Evolutionary conservation across 768 basidiomycete genomes (phyloP), one percentile per base, ranked within the genome.

Genomic region (Podaxis sp.): DNA sequence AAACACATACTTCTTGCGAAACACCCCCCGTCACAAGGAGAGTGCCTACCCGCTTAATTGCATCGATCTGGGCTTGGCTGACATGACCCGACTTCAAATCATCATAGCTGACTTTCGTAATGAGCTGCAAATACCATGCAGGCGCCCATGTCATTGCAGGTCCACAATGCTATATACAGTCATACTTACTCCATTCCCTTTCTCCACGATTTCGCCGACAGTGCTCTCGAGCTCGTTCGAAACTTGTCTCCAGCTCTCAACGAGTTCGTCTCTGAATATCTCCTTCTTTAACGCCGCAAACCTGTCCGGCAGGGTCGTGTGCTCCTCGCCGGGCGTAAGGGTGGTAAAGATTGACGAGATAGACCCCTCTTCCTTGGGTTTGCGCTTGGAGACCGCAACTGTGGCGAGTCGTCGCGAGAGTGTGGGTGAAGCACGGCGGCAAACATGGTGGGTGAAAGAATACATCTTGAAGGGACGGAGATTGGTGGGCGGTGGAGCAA

Each of bases 1-100:
- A 4, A 53, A 41, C 6, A 30, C 56, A 12, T 28, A 58, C 81
- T 13, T 74, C 75, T 60, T 83, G 79, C 30, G 84, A 78, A 4
- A 90, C 85, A 10, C 89, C 81, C 62, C 84, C 80, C 33, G 75
- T 80, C 60, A 90, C 84, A 33, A 90, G 80, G 40, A 91, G 80
- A 11, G 80, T 81, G 15, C 89, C 88, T 58, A 77, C 78, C 53
- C 80, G 74, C 68, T 77, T 84, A 65, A 90, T 84, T 56, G 71
- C 76, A 2, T 79, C 77, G 4, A 88, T 65, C 33, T 82, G 74
- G n/a, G 84, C 82, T 0, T 70, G 61, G 44, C 77, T 74, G 38
- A 90, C 57, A 40, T 44, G 28, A 26, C 51, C 72, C 20, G 69
- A 79, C 4, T 77, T 70, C 8, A 91, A 73, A 53, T 88, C 81